phyloP scores from a whole-genome alignment of 495 filamentous ascomycete species.

The Cercophora scortea region DNA sequence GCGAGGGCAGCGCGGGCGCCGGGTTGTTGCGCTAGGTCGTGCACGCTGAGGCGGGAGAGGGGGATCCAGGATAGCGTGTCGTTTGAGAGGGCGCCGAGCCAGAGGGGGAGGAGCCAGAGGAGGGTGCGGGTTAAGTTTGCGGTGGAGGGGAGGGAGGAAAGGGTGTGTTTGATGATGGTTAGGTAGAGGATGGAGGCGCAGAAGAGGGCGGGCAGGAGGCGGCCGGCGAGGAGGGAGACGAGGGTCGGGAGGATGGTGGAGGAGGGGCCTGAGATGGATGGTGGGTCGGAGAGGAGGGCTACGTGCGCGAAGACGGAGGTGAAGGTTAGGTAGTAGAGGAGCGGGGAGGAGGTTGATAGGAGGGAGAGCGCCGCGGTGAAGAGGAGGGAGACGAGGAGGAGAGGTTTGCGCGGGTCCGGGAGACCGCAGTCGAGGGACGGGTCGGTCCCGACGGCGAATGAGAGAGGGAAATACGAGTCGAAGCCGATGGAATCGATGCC shows the following conservation, averaged over 20 bases:
- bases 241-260: slow-evolving; percentile 44
- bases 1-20: slow-evolving; percentile 66
- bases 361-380: slow-evolving; percentile 61
- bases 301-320: slow-evolving; percentile 67
- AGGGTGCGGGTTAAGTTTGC: slow-evolving; percentile 65
- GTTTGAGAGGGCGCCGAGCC: slow-evolving; percentile 75
- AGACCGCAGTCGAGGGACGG: slow-evolving; percentile 41
- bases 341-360: slow-evolving; percentile 58
- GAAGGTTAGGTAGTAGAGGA: slow-evolving; percentile 67
- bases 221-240: slow-evolving; percentile 60
- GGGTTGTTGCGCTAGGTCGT: slow-evolving; percentile 69
- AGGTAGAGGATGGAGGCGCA: slow-evolving; percentile 65
- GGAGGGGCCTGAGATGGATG: slow-evolving; percentile 20
- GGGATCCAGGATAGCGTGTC: slow-evolving; percentile 81
- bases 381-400: slow-evolving; percentile 62
- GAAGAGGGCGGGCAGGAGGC: slow-evolving; percentile 71
- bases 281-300: slow-evolving; percentile 72
- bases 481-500: slow-evolving; percentile 62
- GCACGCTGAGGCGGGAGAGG: slow-evolving; percentile 64
- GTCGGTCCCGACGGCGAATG: slow-evolving; percentile 53
- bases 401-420: slow-evolving; percentile 60
- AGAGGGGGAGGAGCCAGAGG: slow-evolving; percentile 67
- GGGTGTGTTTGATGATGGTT: slow-evolving; percentile 40
- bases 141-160: slow-evolving; percentile 50
- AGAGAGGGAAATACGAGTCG: slow-evolving; percentile 67